These are phyloP conservation scores for Pichia kudriavzevii DNA, from an alignment of 1,139 yeast species.

Conservation along the genomic window DNA sequence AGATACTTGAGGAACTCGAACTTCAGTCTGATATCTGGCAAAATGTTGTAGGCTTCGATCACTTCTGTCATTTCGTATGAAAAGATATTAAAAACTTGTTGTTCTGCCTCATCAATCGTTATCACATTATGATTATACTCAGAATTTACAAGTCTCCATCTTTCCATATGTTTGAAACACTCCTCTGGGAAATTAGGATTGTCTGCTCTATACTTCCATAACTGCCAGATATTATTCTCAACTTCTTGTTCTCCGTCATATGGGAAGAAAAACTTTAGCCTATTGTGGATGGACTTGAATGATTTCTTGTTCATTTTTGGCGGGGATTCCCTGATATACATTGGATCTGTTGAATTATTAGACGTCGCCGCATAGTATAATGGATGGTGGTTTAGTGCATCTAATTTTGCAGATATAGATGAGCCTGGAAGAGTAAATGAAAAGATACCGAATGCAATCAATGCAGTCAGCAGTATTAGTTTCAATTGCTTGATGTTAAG, in stretches of 20 bases:
- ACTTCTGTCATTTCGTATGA: slow-evolving; percentile 52
- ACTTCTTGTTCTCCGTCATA: slow-evolving; percentile 45
- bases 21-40: slow-evolving; percentile 60
- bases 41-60: slow-evolving; percentile 47
- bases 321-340: slow-evolving; percentile 13
- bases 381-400: slow-evolving; percentile 6
- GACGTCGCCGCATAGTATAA: slow-evolving; percentile 3
- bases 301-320: slow-evolving; percentile 19
- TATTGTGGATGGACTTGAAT: slow-evolving; percentile 29
- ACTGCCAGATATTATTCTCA: slow-evolving; percentile 86
- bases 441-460: slow-evolving; percentile 4
- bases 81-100: slow-evolving; percentile 42
- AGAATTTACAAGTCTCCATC: slow-evolving; percentile 54
- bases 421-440: slow-evolving; percentile 2
- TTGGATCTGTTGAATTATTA: slow-evolving; percentile 6
- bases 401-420: slow-evolving; percentile 5
- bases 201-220: slow-evolving; percentile 74
- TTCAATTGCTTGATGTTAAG: slow-evolving; percentile 4
- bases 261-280: slow-evolving; percentile 56
- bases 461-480: slow-evolving; percentile 3
- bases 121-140: slow-evolving; percentile 56
- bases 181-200: slow-evolving; percentile 48
- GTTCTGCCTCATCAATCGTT: slow-evolving; percentile 53
- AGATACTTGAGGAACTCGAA: slow-evolving; percentile 68
- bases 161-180: slow-evolving; percentile 34